These are phyloP conservation scores for Telfairia occidentalis DNA, from an alignment of 331 rosid species.

Conservation along the genomic window DNA sequence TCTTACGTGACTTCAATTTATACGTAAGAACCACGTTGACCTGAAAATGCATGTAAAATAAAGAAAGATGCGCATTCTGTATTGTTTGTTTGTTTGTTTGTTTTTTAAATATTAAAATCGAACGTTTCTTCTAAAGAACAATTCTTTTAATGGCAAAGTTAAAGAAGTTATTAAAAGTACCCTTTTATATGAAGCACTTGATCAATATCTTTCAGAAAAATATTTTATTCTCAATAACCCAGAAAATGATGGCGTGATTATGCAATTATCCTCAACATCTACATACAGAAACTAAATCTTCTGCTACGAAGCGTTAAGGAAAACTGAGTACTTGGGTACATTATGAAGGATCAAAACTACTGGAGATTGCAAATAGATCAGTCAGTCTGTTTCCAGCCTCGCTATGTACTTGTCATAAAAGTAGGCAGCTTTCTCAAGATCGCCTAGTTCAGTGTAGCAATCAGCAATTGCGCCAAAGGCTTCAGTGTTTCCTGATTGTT, in stretches of 20 bases:
- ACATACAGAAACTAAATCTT: background rate
- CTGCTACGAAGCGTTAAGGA: background rate
- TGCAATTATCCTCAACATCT: background rate
- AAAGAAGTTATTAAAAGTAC: background rate
- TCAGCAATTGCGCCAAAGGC: constrained; percentile 97
- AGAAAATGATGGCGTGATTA: background rate
- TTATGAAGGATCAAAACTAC: background rate
- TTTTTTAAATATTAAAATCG: too few species aligned
- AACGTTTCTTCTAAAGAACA: too few species aligned
- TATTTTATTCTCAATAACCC: too few species aligned
- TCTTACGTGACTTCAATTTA: too few species aligned
- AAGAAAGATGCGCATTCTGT: too few species aligned
- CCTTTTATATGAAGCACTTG: background rate
- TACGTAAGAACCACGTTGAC: too few species aligned
- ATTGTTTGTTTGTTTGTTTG: too few species aligned
- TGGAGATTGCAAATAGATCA: constrained; percentile 15
- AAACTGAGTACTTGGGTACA: background rate
- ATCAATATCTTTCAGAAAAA: background rate
- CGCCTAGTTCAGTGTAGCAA: constrained; percentile 94
- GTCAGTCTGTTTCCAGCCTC: constrained; percentile 64
- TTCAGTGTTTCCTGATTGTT: constrained; percentile 80
- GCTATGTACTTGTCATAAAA: constrained; percentile 73
- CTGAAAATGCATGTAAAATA: too few species aligned
- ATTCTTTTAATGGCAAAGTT: too few species aligned
- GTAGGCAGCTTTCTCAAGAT: constrained; percentile 76